Evolutionary conservation across 2,329 filamentous ascomycete species (phyloP), one percentile per base, ranked within the genome.

Genomic region (Coniochaeta ligniaria): DNA sequence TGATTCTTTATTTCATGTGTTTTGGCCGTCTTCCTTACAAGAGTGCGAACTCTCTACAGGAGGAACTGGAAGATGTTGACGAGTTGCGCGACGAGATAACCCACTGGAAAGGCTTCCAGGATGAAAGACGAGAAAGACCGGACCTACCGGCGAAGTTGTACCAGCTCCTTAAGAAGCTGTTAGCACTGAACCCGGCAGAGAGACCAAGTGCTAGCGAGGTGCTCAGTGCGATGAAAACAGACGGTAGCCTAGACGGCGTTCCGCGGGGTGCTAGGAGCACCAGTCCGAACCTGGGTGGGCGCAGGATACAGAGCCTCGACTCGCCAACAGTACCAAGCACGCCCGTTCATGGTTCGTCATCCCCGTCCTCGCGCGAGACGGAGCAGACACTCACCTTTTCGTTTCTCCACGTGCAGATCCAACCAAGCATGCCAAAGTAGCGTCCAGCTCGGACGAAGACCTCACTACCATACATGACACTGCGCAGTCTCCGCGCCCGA

Each of bases 1-100:
- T 99, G 94, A 98, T 98, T 60, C 82, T 99, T 3, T 96, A 98
- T 73, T 99, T 99, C 70, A 89, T 99, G 81, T 99, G 95, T 72
- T 99, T 99, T 71, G 91, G 89, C 1, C 83, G 88, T 55, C 81
- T 99, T 12, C 95, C 95, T 0, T 99, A 98, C 70, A 80, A 77
- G 26, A 90, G 89, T 66, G 91, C 93, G 59, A 94, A 98, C 70
- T 82, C 88, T 3, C 81, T 96, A 24, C 86, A 96, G 62, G 94
- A 98, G 72, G 94, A 98, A 70, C 87, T 92, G 60, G 95, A 99
- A 71, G 92, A 98, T 65, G 80, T 97, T 6, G 92, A 97, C 66
- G 80, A 87, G 65, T 81, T 99, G 33, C 86, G 93, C 47, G 88
- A 82, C 3, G 95, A 99, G 73, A 98, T 99, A 60, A 86, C 86